Base-by-base conservation (phyloP, 164 flowering plant species). In the Annona squamosa region DNA sequence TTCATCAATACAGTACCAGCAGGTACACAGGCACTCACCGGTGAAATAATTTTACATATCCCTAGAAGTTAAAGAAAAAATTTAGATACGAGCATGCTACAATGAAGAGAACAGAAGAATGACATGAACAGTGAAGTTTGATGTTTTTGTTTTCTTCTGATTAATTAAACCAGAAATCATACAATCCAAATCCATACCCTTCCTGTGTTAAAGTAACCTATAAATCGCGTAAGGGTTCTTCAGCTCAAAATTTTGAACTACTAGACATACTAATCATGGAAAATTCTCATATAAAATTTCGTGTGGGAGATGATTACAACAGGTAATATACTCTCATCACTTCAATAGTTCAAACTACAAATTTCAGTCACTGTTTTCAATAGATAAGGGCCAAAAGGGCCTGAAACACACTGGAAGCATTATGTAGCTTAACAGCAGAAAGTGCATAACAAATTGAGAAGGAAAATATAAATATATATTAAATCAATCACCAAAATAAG, bases 21-120 rank as follows among this genome's bases (percentile, higher is more conserved):
- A 84, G 99, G 95, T 74, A 89, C 92, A 77, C 93, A 85, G 71
- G 98, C 99, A 88, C 78, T 88, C 75, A 96, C 61, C 56, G 99
- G 99, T 19, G 94, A 93, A 63, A 93, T 73, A 80, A 96, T 92
- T 85, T 96, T 96, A 92, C 98, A 93, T 68, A 96, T 92, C 67
- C 99, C 99, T 96, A 74, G 74, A 75, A 71, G 42, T 44, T 69
- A 26, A 70, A 63, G 56, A 16, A n/a, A 17, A 19, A 46, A 37
- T 64, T 65, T 73, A 48, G 48, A 57, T 37, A 26, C 37, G 37
- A 26, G 37, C 37, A 26, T 26, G 37, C 37, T 26, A 26, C 37
- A 26, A 26, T 26, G 37, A 26, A 26, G 37, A 26, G 37, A 26
- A 26, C 37, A 26, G 37, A 26, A 26, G 37, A 26, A 26, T 26